These are phyloP conservation scores for Sporothrix mexicana DNA, from an alignment of 2,329 filamentous ascomycete genomes.

Conservation along the genomic window DNA sequence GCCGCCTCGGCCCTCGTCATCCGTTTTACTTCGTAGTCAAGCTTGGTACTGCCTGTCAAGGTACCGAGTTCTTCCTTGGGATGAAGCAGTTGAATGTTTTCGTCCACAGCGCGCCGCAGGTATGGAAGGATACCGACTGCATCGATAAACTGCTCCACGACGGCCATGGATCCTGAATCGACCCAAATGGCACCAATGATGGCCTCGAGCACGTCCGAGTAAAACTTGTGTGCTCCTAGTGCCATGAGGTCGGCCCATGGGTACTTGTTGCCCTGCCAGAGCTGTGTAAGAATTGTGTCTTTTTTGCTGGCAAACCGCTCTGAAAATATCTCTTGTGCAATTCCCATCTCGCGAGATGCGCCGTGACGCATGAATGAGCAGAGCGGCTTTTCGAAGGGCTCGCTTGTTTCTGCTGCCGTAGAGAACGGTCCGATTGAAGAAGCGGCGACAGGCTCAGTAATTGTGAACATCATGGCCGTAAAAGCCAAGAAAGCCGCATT, in stretches of 20 bases:
- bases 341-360: constrained; percentile 53
- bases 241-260: constrained; percentile 77
- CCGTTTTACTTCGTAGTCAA: constrained; percentile 58
- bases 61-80: constrained; percentile 73
- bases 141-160: constrained; percentile 66
- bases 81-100: constrained; percentile 62
- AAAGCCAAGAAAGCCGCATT: constrained; percentile 84
- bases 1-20: constrained; percentile 24
- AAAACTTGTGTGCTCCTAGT: constrained; percentile 74
- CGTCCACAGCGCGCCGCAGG: constrained; percentile 65
- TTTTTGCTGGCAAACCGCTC: constrained; percentile 58
- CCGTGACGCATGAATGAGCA: constrained; percentile 73
- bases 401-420: background rate
- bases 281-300: constrained; percentile 53
- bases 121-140: constrained; percentile 69
- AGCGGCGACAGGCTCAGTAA: constrained; percentile 39
- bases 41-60: constrained; percentile 57
- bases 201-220: constrained; percentile 82
- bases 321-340: constrained; percentile 39
- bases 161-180: constrained; percentile 69
- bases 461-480: constrained; percentile 64
- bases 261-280: constrained; percentile 62
- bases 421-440: background rate
- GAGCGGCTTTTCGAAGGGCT: constrained; percentile 50
- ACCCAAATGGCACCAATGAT: constrained; percentile 83